phyloP scores from a whole-genome alignment of 1,284 basidiomycete species.

The Sporisorium iseilematis-ciliati region DNA sequence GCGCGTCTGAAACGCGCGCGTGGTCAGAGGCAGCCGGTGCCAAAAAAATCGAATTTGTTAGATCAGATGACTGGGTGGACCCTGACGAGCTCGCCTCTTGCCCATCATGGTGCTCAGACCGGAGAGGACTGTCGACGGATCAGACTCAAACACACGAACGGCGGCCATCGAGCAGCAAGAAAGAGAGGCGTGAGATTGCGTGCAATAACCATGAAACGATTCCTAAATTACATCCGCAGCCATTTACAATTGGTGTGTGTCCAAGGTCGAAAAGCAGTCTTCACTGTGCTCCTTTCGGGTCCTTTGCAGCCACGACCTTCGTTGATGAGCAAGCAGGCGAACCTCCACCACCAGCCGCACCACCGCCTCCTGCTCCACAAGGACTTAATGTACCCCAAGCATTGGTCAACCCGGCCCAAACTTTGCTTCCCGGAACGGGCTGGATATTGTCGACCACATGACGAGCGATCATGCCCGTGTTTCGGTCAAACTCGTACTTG shows the following conservation, averaged over 20 bases:
- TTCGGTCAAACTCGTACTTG: constrained; percentile 62
- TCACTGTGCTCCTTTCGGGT: not conserved
- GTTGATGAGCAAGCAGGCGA: constrained; percentile 17
- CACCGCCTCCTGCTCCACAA: constrained; percentile 20
- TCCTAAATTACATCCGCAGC: not conserved
- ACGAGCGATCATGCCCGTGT: constrained; percentile 57
- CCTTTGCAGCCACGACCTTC: not conserved
- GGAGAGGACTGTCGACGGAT: not conserved
- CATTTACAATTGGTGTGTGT: not conserved
- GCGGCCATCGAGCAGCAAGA: no score
- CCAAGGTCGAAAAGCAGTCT: not conserved
- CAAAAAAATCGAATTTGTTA: constrained; percentile 1
- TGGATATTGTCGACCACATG: constrained; percentile 66
- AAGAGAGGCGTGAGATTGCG: not conserved
- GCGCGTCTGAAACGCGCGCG: constrained; percentile 13
- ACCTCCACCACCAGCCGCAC: constrained; percentile 20
- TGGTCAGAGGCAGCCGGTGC: not conserved
- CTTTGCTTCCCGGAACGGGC: constrained; percentile 62
- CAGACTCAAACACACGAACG: no score
- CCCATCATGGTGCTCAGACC: not conserved
- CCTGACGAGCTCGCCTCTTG: not conserved
- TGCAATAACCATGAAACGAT: not conserved
- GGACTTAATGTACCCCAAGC: constrained; percentile 44
- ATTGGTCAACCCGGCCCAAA: constrained; percentile 48
- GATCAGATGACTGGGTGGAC: not conserved